Evolutionary conservation across 306 rosid genomes (phyloP).

Genomic region (Quercus variabilis): DNA sequence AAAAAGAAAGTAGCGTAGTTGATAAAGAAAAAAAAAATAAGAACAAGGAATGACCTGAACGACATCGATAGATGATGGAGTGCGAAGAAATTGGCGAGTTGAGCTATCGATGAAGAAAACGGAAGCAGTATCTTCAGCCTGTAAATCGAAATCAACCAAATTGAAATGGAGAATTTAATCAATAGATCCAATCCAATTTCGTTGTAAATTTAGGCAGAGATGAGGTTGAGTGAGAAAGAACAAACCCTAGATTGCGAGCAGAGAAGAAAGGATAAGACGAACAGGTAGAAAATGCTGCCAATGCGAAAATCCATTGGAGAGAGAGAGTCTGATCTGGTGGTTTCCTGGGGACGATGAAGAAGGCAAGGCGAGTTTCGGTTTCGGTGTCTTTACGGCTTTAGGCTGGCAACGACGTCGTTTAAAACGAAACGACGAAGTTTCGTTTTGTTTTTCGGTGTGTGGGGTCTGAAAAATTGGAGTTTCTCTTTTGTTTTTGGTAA

Average conservation of each 20-base stretch:
- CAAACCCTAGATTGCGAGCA: conserved; percentile 38
- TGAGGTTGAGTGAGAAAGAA: neutral
- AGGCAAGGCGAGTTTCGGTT: neutral
- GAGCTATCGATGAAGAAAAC: conserved; percentile 48
- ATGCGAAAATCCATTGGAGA: conserved; percentile 17
- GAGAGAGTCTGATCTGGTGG: conserved; percentile 9
- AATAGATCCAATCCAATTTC: conserved; percentile 26
- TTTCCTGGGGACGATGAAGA: neutral
- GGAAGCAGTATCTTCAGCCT: conserved; percentile 36
- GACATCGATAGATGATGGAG: conserved; percentile 33
- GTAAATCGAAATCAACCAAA: conserved; percentile 19
- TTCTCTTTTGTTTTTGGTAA: too few relatives aligned
- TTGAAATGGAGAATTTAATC: conserved; percentile 12
- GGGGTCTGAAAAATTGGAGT: neutral
- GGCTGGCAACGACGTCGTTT: neutral
- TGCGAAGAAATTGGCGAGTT: conserved; percentile 34
- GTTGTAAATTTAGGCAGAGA: neutral
- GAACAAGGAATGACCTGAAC: conserved; percentile 29
- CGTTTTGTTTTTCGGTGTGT: neutral
- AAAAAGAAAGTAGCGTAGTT: neutral
- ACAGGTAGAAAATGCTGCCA: conserved; percentile 9
- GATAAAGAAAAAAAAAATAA: neutral
- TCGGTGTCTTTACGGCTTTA: neutral
- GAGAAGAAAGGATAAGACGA: conserved; percentile 29
- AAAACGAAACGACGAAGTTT: neutral